Base-by-base conservation (phyloP, 176 grass and related monocot genomes). In the Coix lacrymajobi region DNA sequence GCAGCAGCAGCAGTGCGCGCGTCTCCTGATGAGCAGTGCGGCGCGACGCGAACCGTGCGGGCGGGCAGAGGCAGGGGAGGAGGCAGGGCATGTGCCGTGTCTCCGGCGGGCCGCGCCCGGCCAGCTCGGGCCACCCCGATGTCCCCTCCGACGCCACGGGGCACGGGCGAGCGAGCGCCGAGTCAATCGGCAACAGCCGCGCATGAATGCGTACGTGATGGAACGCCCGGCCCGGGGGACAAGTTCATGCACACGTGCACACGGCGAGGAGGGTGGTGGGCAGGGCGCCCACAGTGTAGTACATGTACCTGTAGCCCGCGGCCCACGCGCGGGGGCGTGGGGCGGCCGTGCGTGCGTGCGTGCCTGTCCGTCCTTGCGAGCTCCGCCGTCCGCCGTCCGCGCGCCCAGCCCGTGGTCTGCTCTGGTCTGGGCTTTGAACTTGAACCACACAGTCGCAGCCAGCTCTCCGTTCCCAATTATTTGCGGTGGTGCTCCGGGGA, bases 181-280 rank as follows among this genome's bases (percentile, higher is more conserved):
- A 76, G 71, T 85, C 83, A 81, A 76, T 89, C 82, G 19, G 31
- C 31, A 64, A 63, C 83, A 63, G 71, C 71, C 52, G 26, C 52
- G 69, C 81, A 74, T 80, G 82, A n/a, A n/a, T n/a, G 80, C 33
- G 85, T 81, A 77, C 63, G 41, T 81, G 87, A 89, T 89, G 82
- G 48, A 77, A 81, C 82, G n/a, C n/a, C n/a, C n/a, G n/a, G n/a
- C 46, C 71, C 40, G 3, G 51, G 78, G 64, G 83, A 82, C 88
- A 89, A 65, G 56, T 62, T 89, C 88, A 13, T 76, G 44, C 88
- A 77, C 88, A 89, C 88, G 84, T 89, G 87, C 87, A 19, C 87
- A 81, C 63, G 77, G 7, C 87, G n/a, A n/a, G n/a, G n/a, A n/a
- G n/a, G n/a, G n/a, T n/a, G n/a, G n/a, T n/a, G n/a, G n/a, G n/a